Evolutionary conservation across 164 flowering plant species (phyloP), one percentile per base, ranked within the genome.

Genomic region (Sedum album): DNA sequence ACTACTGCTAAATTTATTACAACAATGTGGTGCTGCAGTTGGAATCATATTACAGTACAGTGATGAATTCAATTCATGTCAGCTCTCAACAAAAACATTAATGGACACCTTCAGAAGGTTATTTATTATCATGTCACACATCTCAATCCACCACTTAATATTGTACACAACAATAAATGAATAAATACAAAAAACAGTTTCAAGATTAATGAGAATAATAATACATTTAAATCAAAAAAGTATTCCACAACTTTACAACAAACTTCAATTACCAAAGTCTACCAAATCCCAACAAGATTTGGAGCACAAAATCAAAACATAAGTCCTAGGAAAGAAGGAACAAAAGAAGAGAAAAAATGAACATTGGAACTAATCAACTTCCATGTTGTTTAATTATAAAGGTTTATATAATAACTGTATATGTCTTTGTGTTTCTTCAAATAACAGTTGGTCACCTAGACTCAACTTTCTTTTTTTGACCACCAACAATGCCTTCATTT

Each of bases 401-500:
- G 48, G 38, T 35, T 3, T 35, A 35, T 14, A 15, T 46, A n/a
- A 51, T 51, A 38, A 0, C 26, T 51, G 57, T 51, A 51, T 21
- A 41, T 51, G 2, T 9, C 53, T 4, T 51, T 51, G 57, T 51
- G 57, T n/a, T n/a, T n/a, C 26, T 51, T 51, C 57, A 53, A 21
- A 23, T 23, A 23, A 21, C 30, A 23, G 60, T 53, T 53, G 60
- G 60, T 53, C 26, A 53, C 60, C 60, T 53, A 53, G 60, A 53
- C 60, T 53, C 60, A 53, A 53, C 60, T 10, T 63, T 63, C 38
- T 42, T 44, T 15, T 65, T 64, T 10, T 33, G 30, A 35, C 46
- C 48, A 23, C 14, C 57, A 25, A 86, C 95, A 39, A 85, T 44
- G 33, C 98, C 98, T 74, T 93, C 93, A 73, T 93, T 88, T 55